Percentiles rank a stretch among this genome's conserved stretches.
Conservation (phyloP, 441 rosid genomes). For the Hura crepitans region DNA sequence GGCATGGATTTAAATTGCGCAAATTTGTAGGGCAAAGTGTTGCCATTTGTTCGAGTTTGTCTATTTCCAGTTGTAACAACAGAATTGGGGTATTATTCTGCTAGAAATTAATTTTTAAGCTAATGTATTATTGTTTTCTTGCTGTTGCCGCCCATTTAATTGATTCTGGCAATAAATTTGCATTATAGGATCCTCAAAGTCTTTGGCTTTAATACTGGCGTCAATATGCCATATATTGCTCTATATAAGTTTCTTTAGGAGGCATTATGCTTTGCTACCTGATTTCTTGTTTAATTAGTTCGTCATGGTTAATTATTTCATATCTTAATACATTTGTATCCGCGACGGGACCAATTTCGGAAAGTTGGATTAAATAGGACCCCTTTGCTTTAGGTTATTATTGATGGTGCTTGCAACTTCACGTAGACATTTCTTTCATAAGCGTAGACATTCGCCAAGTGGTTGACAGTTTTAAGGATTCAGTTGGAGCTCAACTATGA, state of each 20-base stretch:
- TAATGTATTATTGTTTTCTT: neutral
- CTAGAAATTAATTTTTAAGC: neutral
- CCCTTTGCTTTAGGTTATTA: no score
- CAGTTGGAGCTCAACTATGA: neutral
- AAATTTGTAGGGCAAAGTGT: constrained; percentile 1
- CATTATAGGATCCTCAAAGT: neutral
- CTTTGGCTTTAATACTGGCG: neutral
- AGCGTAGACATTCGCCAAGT: no score
- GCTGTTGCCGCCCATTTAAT: neutral
- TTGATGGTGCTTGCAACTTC: no score
- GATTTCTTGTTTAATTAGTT: neutral
- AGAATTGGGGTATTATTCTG: neutral
- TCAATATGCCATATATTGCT: neutral
- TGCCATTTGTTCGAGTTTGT: neutral
- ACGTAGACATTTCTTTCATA: no score
- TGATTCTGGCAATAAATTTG: neutral
- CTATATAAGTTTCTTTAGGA: neutral
- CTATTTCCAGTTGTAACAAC: neutral
- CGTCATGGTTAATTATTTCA: neutral
- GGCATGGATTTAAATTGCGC: neutral
- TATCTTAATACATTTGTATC: neutral
- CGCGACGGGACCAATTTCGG: no score
- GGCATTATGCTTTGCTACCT: neutral
- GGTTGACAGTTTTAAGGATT: no score
- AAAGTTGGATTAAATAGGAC: neutral